phyloP scores from a whole-genome alignment of 305 asterid genomes.

The Fraxinus greggii region DNA sequence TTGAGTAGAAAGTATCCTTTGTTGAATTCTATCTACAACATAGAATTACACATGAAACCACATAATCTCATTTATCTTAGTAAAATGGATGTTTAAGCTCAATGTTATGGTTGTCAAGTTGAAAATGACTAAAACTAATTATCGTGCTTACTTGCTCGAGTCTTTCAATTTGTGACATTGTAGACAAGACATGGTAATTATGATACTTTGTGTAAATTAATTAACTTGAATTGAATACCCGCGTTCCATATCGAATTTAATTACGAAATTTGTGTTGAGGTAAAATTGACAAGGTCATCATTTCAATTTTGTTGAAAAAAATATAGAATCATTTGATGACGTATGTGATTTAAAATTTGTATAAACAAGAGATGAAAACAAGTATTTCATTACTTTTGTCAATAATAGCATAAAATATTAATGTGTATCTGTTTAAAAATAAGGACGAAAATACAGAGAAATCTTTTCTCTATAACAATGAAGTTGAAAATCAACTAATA shows the following conservation, averaged over 20 bases:
- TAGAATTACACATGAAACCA: background rate
- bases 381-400: background rate
- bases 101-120: no score
- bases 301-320: no score
- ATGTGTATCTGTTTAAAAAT: background rate
- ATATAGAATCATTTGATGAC: no score
- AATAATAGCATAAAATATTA: background rate
- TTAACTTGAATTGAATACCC: no score
- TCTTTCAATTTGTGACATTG: no score
- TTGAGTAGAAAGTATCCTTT: background rate
- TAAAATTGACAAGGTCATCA: no score
- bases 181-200: no score
- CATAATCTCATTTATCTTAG: background rate
- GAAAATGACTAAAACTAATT: no score
- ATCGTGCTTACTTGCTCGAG: no score
- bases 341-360: background rate
- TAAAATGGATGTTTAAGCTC: background rate
- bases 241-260: no score
- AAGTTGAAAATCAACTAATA: background rate
- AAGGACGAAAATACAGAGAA: background rate
- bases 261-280: no score
- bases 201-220: no score
- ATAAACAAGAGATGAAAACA: background rate
- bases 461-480: background rate
- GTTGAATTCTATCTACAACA: background rate